Conservation (phyloP, 768 basidiomycete genomes). For the Boletus subcaerulescens region DNA sequence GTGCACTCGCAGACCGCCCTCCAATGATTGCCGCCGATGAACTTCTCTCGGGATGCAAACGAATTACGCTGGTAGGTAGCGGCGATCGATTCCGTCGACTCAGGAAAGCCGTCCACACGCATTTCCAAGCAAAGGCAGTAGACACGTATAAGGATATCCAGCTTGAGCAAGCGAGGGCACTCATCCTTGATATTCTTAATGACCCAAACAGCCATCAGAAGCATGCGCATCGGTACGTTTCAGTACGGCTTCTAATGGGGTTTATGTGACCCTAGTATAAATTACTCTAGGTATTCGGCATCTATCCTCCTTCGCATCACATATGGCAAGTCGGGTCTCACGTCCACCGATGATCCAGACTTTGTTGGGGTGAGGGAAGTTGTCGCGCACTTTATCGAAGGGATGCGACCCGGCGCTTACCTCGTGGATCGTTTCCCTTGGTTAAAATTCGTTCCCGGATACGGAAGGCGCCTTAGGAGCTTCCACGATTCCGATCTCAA, state of each 20-base stretch:
- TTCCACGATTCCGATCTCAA: conserved; percentile 50
- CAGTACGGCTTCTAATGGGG: conserved; percentile 7
- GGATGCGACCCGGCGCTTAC: conserved; percentile 32
- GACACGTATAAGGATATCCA: conserved; percentile 44
- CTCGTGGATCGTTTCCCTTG: conserved; percentile 36
- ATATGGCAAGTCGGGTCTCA: conserved; percentile 22
- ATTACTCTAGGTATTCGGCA: conserved; percentile 23
- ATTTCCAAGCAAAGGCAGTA: conserved; percentile 49
- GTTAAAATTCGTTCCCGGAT: conserved; percentile 52
- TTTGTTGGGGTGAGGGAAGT: conserved; percentile 17
- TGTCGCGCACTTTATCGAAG: conserved; percentile 26
- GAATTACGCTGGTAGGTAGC: conserved; percentile 45
- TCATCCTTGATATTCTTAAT: conserved; percentile 30
- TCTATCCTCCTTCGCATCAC: conserved; percentile 25
- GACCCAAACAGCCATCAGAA: conserved; percentile 35
- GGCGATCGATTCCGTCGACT: conserved; percentile 57
- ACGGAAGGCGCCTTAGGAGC: conserved; percentile 48
- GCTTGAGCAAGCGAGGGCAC: conserved; percentile 29
- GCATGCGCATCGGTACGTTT: conserved; percentile 46
- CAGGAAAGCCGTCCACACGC: conserved; percentile 50
- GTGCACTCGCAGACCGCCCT: conserved; percentile 49
- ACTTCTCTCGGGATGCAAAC: conserved; percentile 53
- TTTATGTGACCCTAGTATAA: not conserved
- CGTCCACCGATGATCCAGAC: conserved; percentile 22
- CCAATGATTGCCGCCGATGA: conserved; percentile 51